phyloP scores from a whole-genome alignment of 768 basidiomycete genomes.

The Cubamyces lactineus region DNA sequence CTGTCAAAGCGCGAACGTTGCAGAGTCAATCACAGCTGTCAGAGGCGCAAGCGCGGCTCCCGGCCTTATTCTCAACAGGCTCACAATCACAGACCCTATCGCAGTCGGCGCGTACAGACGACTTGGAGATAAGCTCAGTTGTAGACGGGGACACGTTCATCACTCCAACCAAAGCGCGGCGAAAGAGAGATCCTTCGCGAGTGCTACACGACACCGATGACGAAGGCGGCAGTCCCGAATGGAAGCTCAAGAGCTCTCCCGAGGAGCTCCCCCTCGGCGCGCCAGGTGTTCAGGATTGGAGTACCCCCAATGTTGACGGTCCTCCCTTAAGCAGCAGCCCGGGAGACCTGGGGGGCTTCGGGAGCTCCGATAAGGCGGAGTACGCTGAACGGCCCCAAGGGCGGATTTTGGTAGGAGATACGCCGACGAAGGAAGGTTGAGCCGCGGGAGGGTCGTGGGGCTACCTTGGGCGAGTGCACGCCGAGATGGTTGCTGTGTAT shows the following conservation, averaged over 20 bases:
- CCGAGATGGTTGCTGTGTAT: neutral
- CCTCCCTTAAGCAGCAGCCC: conserved; percentile 22
- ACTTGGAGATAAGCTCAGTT: no score
- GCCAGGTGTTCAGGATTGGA: conserved; percentile 4
- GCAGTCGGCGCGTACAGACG: neutral
- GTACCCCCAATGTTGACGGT: neutral
- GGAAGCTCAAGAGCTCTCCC: conserved; percentile 31
- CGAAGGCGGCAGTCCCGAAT: conserved; percentile 32
- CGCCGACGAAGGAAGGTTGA: conserved; percentile 30
- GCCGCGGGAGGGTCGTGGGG: neutral
- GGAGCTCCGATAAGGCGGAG: neutral
- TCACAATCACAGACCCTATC: conserved; percentile 9
- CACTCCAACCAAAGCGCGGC: conserved; percentile 16
- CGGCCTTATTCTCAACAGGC: conserved; percentile 9
- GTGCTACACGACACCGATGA: conserved; percentile 17
- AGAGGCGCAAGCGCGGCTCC: conserved; percentile 12
- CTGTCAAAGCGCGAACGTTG: conserved; percentile 41
- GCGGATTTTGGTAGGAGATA: conserved; percentile 26
- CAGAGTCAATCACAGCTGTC: conserved; percentile 12
- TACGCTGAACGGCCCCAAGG: neutral
- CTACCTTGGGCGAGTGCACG: neutral
- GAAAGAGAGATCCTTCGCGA: neutral
- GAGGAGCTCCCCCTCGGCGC: conserved; percentile 26
- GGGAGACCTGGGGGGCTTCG: conserved; percentile 19
- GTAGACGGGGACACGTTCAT: conserved; percentile 1